Base-by-base conservation (phyloP, 768 basidiomycete genomes). In the Trametes gibbosa region DNA sequence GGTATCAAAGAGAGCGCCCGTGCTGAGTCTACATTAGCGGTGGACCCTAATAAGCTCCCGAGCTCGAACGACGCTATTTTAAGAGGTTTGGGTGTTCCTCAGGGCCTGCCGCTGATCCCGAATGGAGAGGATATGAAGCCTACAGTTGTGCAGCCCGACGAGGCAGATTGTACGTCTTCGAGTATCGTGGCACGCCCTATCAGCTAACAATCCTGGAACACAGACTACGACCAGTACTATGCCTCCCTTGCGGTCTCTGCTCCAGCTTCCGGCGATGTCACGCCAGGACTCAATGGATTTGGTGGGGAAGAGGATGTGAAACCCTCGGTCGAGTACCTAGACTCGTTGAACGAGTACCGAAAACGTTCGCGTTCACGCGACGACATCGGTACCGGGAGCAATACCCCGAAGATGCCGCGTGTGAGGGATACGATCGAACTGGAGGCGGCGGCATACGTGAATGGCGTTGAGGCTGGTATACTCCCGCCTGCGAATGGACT, bases 211-310 rank as follows among this genome's bases (percentile, higher is more conserved):
- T 48, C 19, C 50, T 39, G 5, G 23, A 16, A 5, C 43, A 1
- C 62, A 92, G 90, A 87, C 67, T 92, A 85, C 66, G 90, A 91
- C 59, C 87, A 86, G 57, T 92, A 92, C 63, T 92, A 92, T 62
- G 90, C 91, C 23, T 86, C 85, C 13, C 74, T 92, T 41, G 87
- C 84, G 10, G 86, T 85, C 1, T 87, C 86, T 0, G 77, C 77
- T 14, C 77, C 77, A 9, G 80, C 83, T 3, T 84, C 89, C 10
- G 73, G 81, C 0, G 79, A 80, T 58, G 80, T 81, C 2, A 89
- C 90, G 6, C 87, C 88, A 0, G 81, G 84, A 0, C 78, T 79
- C 19, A 80, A 79, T 25, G 86, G 85, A 40, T 74, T 81, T 55
- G 72, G 72, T 42, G 70, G 84, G 25, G 89, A 90, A 21, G 84